Conservation (phyloP, 208 protist species). For the Leishmania major region DNA sequence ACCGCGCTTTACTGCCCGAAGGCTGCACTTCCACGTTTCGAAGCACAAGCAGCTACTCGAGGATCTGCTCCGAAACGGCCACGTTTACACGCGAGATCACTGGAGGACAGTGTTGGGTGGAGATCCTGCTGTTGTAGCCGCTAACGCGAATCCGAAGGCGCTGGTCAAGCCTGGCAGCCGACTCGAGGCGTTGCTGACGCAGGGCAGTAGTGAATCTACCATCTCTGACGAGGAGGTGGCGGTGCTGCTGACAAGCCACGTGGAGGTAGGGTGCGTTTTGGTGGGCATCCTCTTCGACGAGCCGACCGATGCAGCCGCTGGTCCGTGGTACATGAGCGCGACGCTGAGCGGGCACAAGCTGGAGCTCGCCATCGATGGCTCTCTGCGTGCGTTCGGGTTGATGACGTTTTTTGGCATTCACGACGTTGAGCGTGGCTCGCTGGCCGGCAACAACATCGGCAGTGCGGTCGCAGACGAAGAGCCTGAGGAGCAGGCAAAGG, state of each 20-base stretch:
- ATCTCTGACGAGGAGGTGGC: constrained; percentile 23
- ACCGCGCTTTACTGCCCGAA: constrained; percentile 52
- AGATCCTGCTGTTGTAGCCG: constrained; percentile 24
- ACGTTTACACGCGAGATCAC: constrained; percentile 70
- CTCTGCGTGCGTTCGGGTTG: constrained; percentile 77
- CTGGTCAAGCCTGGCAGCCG: constrained; percentile 42
- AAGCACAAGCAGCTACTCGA: constrained; percentile 49
- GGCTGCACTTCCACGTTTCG: constrained; percentile 49
- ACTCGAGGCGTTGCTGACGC: constrained; percentile 37
- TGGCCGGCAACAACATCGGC: not conserved
- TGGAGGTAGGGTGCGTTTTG: constrained; percentile 71
- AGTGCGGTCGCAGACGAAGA: not conserved
- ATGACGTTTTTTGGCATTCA: constrained; percentile 71
- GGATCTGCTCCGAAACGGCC: constrained; percentile 72
- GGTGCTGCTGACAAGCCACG: constrained; percentile 38
- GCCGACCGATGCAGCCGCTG: constrained; percentile 14
- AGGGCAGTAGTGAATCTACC: constrained; percentile 8
- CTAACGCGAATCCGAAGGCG: constrained; percentile 21
- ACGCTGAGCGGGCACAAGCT: constrained; percentile 82
- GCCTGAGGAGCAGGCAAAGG: constrained; percentile 12
- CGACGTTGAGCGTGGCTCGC: constrained; percentile 17
- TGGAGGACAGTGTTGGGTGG: constrained; percentile 63
- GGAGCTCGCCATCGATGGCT: constrained; percentile 82
- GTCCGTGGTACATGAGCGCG: constrained; percentile 81
- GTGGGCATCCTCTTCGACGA: constrained; percentile 46